These are phyloP conservation scores for Colletotrichum lentis DNA, from an alignment of 2,329 filamentous ascomycete species.

Conservation along the genomic window DNA sequence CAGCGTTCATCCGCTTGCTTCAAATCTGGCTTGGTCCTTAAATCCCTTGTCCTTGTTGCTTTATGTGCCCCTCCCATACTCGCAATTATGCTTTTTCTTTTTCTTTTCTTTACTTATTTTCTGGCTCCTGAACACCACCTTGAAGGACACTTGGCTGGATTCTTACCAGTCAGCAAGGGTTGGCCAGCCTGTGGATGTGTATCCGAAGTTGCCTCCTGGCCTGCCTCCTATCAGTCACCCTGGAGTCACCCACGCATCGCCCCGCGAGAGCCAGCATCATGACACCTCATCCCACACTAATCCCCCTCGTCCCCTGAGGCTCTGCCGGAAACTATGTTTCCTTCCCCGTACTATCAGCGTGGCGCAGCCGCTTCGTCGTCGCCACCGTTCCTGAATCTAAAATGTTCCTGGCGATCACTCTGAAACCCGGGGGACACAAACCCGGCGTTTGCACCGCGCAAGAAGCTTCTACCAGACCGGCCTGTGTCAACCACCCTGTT, in stretches of 20 bases:
- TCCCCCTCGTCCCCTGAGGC: conserved; percentile 17
- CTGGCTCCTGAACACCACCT: not conserved
- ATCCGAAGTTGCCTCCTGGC: not conserved
- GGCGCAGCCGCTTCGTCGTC: conserved; percentile 21
- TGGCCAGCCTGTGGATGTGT: not conserved
- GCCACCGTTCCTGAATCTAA: conserved; percentile 20
- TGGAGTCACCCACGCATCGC: too few species aligned
- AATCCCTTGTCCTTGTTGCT: not conserved
- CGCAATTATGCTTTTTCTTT: not conserved
- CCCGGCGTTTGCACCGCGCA: conserved; percentile 8
- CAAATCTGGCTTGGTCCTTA: not conserved
- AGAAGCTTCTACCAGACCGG: not conserved
- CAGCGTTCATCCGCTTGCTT: not conserved
- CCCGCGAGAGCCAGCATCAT: not conserved
- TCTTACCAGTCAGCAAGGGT: not conserved
- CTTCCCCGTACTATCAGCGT: conserved; percentile 29
- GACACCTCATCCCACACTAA: not conserved
- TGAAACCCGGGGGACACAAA: conserved; percentile 25
- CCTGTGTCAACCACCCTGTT: not conserved
- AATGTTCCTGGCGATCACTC: conserved; percentile 30
- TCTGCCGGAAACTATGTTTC: conserved; percentile 33
- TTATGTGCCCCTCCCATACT: not conserved
- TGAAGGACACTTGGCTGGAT: not conserved
- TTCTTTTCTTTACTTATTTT: too few species aligned
- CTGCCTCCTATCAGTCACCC: conserved; percentile 8